Conservation (phyloP, 2,329 filamentous ascomycete genomes). For the Pyrenophora tritici-repentis region DNA sequence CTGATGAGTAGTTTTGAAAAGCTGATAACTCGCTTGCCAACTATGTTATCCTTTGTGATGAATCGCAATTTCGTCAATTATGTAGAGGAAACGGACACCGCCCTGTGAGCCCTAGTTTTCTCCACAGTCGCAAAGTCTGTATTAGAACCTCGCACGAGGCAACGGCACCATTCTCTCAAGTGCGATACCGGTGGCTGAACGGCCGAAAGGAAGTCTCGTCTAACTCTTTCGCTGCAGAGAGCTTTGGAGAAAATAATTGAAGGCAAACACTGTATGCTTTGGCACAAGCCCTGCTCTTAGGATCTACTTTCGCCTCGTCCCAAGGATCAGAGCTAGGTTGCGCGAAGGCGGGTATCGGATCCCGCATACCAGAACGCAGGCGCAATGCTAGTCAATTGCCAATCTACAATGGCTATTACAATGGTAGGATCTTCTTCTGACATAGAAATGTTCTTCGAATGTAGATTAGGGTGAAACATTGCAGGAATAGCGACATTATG, state of each 20-base stretch:
- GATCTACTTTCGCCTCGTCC: conserved; percentile 18
- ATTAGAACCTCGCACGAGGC: conserved; percentile 50
- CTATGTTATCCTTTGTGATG: conserved; percentile 40
- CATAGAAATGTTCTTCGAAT: conserved; percentile 53
- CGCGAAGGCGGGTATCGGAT: conserved; percentile 50
- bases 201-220: conserved; percentile 46
- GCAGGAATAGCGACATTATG: conserved; percentile 35
- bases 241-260: conserved; percentile 38
- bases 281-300: conserved; percentile 35
- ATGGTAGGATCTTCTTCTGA: conserved; percentile 46
- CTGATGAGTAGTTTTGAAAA: conserved; percentile 43
- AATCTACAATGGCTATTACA: conserved; percentile 51
- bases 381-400: conserved; percentile 50
- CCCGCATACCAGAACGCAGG: conserved; percentile 48
- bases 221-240: conserved; percentile 40
- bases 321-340: conserved; percentile 26
- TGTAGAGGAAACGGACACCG: conserved; percentile 41
- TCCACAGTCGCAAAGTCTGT: conserved; percentile 45
- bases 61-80: conserved; percentile 27
- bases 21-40: no score
- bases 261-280: conserved; percentile 43
- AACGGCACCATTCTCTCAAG: conserved; percentile 50
- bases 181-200: conserved; percentile 49
- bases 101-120: conserved; percentile 46
- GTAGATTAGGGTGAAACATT: conserved; percentile 49